Base-by-base conservation (phyloP, 306 rosid species). In the Cajanus cajan region DNA sequence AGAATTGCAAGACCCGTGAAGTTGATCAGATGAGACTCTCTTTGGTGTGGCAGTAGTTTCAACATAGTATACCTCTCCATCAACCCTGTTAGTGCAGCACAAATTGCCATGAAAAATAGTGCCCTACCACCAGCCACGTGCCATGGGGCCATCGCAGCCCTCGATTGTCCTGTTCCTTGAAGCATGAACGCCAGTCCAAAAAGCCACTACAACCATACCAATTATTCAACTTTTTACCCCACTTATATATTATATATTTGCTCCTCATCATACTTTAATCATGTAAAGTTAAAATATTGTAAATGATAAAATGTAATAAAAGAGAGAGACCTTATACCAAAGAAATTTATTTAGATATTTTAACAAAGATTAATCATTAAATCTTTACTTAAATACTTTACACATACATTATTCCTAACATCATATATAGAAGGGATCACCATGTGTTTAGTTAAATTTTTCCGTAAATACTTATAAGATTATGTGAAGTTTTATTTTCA, bases 11-110 rank as follows among this genome's bases (percentile, higher is more conserved):
- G 87, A 34, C 79, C 98, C 0, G 79, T 85, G 84, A 91, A 87
- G 81, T 90, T 94, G 80, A 94, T 71, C 79, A 94, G 50, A 68
- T 54, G 90, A 1, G 66, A 36, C 77, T 93, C 86, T 55, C 80
- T 54, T 15, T 73, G 67, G 24, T 65, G 76, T 28, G 80, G 68
- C 5, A 0, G 0, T 9, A 55, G 24, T 57, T 2, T 66, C 13
- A 85, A 55, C 76, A 74, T 68, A 5, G 82, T 39, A 18, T 74
- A 67, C 40, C 51, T 89, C 85, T 90, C 89, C 84, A 86, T 82
- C 64, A 93, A 78, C 8, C 98, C 98, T 31, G 97, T 89, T 16
- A 91, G 39, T 74, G 98, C 94, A 12, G 98, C 82, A 83, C 90
- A 87, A 7, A 91, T 85, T 67, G 96, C 83, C 98, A 87, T 89